phyloP scores from a whole-genome alignment of 345 rosid species.

The Salix viminalis region DNA sequence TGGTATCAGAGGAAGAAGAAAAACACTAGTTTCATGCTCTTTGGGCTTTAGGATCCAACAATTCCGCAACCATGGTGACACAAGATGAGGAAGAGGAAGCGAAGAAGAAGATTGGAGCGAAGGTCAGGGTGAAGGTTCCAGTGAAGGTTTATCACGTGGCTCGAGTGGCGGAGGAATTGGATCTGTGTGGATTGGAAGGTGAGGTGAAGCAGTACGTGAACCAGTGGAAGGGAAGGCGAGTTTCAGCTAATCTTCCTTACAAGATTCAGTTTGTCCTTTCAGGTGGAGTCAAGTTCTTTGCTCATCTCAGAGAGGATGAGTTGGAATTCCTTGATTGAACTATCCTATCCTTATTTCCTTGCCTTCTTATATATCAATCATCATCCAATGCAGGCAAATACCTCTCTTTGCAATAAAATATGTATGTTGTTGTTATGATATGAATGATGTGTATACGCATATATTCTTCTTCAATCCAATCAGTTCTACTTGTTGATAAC shows the following conservation, averaged over 20 bases:
- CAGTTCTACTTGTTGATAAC: not conserved
- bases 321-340: conserved; percentile 50
- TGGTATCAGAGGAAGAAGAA: not conserved
- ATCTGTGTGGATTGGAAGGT: conserved; percentile 81
- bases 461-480: not conserved
- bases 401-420: not conserved
- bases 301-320: conserved; percentile 87
- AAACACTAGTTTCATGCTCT: not conserved
- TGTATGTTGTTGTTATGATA: not conserved
- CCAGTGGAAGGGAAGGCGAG: conserved; percentile 69
- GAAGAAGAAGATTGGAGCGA: conserved; percentile 51
- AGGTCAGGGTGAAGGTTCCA: conserved; percentile 69
- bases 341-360: not conserved
- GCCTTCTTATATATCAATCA: not conserved
- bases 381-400: not conserved
- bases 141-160: conserved; percentile 84
- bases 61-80: not conserved
- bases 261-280: conserved; percentile 65
- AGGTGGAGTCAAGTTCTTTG: conserved; percentile 82
- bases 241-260: conserved; percentile 79
- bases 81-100: conserved; percentile 20
- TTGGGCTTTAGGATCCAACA: conserved; percentile 1
- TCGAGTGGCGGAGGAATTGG: conserved; percentile 67
- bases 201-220: conserved; percentile 59
- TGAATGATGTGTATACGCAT: not conserved